Evolutionary conservation across 2,329 filamentous ascomycete genomes (phyloP).

Genomic region (Dothideomycetes sp.): DNA sequence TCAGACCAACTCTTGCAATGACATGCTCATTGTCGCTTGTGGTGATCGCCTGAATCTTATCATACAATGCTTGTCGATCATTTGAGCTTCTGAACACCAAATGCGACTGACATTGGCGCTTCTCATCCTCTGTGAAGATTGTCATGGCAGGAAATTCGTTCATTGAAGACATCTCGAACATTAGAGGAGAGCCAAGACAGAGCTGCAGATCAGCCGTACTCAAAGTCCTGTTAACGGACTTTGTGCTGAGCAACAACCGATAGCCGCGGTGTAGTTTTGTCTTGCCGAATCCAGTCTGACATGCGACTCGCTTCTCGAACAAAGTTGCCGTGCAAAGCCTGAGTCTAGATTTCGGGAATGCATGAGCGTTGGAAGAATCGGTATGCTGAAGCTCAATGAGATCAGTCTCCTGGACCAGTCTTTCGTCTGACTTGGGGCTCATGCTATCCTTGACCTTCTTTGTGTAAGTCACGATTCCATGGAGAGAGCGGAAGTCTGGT

Average conservation of each 20-base stretch:
- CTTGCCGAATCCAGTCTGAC: conserved; percentile 62
- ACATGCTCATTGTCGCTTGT: conserved; percentile 59
- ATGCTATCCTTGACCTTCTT: conserved; percentile 65
- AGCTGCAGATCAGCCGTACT: conserved; percentile 67
- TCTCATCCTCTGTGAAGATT: conserved; percentile 59
- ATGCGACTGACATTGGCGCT: conserved; percentile 61
- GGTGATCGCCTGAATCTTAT: conserved; percentile 62
- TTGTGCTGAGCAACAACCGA: conserved; percentile 68
- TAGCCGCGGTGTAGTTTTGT: conserved; percentile 70
- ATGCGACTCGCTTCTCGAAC: conserved; percentile 61
- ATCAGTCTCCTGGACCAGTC: conserved; percentile 57
- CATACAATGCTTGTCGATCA: conserved; percentile 63
- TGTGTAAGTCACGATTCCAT: conserved; percentile 79
- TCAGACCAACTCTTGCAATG: conserved; percentile 52
- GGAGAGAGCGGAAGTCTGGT: conserved; percentile 68
- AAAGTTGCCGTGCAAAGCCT: conserved; percentile 62
- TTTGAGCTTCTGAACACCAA: conserved; percentile 64
- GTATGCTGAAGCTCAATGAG: conserved; percentile 73
- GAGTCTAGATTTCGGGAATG: conserved; percentile 68
- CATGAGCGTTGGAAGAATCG: conserved; percentile 59
- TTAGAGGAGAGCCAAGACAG: conserved; percentile 55
- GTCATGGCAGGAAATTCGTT: conserved; percentile 63
- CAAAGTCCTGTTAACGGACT: conserved; percentile 65
- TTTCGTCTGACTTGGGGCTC: conserved; percentile 60
- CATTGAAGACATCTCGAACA: conserved; percentile 59